phyloP scores from a whole-genome alignment of 306 rosid genomes.

The Mimosa pudica region DNA sequence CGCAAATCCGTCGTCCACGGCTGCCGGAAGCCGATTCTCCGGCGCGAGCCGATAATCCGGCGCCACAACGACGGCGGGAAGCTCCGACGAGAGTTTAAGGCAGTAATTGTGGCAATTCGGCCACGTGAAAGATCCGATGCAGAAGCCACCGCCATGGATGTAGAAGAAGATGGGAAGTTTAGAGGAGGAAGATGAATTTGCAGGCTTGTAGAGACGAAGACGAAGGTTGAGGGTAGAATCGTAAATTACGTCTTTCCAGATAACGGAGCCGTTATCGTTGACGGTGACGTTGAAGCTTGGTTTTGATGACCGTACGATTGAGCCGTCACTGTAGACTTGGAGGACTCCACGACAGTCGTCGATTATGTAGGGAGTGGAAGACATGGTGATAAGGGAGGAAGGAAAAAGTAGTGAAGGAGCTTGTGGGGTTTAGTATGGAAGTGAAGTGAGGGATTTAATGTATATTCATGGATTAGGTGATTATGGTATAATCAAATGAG shows the following conservation, averaged over 20 bases:
- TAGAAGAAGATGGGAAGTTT: slow-evolving; percentile 71
- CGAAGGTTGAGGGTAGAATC: slow-evolving; percentile 51
- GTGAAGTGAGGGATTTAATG: no score
- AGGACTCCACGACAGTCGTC: slow-evolving; percentile 86
- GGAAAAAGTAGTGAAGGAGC: no score
- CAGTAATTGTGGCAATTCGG: slow-evolving; percentile 87
- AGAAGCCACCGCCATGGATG: slow-evolving; percentile 92
- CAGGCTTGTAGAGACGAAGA: slow-evolving; percentile 81
- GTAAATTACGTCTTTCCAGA: slow-evolving; percentile 78
- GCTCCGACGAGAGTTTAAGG: slow-evolving; percentile 54
- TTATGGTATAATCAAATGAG: no score
- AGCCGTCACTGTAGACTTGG: slow-evolving; percentile 76
- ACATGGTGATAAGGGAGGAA: slow-evolving; percentile 19
- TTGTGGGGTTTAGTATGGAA: no score
- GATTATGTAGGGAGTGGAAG: slow-evolving; percentile 36
- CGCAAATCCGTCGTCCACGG: slow-evolving; percentile 63
- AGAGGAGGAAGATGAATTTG: slow-evolving; percentile 24
- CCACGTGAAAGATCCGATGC: slow-evolving; percentile 94
- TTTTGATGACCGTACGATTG: slow-evolving; percentile 56
- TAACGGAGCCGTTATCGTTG: slow-evolving; percentile 59
- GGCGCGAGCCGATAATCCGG: slow-evolving; percentile 88
- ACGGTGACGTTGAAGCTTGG: slow-evolving; percentile 59
- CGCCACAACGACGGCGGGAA: slow-evolving; percentile 54
- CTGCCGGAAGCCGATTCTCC: slow-evolving; percentile 71
- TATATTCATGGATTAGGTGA: no score